These are phyloP conservation scores for Ascoidea rubescens DNA, from an alignment of 805 yeast species.

Conservation along the genomic window DNA sequence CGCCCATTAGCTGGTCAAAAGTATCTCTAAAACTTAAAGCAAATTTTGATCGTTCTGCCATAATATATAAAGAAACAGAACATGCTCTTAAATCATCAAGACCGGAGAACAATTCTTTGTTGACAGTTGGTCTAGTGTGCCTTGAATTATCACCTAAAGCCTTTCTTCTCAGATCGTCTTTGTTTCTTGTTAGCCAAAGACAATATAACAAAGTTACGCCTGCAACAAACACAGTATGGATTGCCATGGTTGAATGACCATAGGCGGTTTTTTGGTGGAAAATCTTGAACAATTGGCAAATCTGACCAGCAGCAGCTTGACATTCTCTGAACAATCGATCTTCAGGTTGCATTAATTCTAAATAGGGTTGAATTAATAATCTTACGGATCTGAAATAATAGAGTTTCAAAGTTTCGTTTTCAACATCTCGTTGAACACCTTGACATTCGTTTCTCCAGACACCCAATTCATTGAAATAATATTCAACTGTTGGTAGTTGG, in stretches of 20 bases:
- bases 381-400: constrained; percentile 50
- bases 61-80: constrained; percentile 46
- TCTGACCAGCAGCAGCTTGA: constrained; percentile 61
- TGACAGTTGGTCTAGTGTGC: constrained; percentile 45
- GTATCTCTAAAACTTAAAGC: constrained; percentile 52
- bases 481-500: constrained; percentile 37
- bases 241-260: constrained; percentile 54
- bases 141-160: constrained; percentile 42
- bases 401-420: constrained; percentile 42
- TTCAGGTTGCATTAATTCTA: constrained; percentile 47
- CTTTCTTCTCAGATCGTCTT: constrained; percentile 41
- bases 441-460: constrained; percentile 43
- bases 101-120: constrained; percentile 38
- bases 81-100: constrained; percentile 54
- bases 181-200: constrained; percentile 50
- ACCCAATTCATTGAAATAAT: constrained; percentile 38
- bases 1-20: constrained; percentile 51
- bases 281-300: constrained; percentile 48
- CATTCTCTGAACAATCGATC: constrained; percentile 49
- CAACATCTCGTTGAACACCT: constrained; percentile 32
- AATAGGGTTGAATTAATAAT: constrained; percentile 46
- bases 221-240: constrained; percentile 54
- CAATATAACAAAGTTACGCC: constrained; percentile 57
- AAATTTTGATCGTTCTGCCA: constrained; percentile 52
- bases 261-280: constrained; percentile 47